These are phyloP conservation scores for Daedaleopsis sinensis DNA, from an alignment of 768 basidiomycete genomes.

Conservation along the genomic window DNA sequence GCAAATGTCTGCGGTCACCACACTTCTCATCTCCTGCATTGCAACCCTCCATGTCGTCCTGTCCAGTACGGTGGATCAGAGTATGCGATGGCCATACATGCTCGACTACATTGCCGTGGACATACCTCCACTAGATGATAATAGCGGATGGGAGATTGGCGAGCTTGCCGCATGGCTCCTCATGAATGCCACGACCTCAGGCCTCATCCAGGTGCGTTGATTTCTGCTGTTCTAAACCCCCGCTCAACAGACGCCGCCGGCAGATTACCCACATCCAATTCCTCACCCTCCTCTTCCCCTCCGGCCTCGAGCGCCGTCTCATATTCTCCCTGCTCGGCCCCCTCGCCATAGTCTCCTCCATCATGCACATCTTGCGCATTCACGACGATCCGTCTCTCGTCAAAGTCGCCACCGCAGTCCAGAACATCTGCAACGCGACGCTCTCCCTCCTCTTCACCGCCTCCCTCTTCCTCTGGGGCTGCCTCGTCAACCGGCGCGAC, in stretches of 20 bases:
- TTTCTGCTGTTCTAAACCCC: neutral
- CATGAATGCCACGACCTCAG: slow-evolving; percentile 85
- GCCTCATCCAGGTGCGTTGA: slow-evolving; percentile 76
- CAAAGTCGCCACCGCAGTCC: slow-evolving; percentile 69
- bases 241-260: neutral
- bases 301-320: slow-evolving; percentile 81
- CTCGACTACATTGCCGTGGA: slow-evolving; percentile 86
- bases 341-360: slow-evolving; percentile 79
- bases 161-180: slow-evolving; percentile 81
- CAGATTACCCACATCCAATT: slow-evolving; percentile 98
- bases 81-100: slow-evolving; percentile 92
- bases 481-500: slow-evolving; percentile 82
- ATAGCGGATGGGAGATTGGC: slow-evolving; percentile 58
- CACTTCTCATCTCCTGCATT: slow-evolving; percentile 75
- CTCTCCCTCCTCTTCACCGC: slow-evolving; percentile 93
- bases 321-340: slow-evolving; percentile 89
- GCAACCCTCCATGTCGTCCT: slow-evolving; percentile 82
- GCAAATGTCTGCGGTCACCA: slow-evolving; percentile 81
- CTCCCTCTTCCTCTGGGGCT: slow-evolving; percentile 91
- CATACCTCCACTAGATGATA: slow-evolving; percentile 51
- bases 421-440: slow-evolving; percentile 95
- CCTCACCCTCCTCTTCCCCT: slow-evolving; percentile 92
- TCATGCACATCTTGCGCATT: slow-evolving; percentile 84
- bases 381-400: slow-evolving; percentile 38
- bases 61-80: slow-evolving; percentile 57